Evolutionary conservation across 352 stramenopile species (phyloP), one percentile per base, ranked within the genome.

Genomic region (Pythium aquatile): DNA sequence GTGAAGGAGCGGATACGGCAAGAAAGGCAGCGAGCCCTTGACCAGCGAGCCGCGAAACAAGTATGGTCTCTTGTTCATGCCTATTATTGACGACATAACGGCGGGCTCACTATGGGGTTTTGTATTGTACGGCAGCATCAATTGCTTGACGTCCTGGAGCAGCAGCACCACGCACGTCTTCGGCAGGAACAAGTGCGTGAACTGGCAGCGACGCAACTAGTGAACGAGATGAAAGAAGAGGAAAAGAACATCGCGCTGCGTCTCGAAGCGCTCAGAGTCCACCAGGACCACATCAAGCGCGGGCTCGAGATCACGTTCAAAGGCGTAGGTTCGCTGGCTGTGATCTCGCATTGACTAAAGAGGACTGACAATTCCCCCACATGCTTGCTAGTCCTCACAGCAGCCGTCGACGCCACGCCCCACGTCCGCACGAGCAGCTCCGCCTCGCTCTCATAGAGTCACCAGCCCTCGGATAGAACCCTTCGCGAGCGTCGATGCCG

Each of bases 211-310:
- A 59, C 71, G 33, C 37, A 53, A 26, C 46, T 78, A 46, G 62
- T 90, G 9, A 51, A 80, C 17, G 69, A 74, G 46, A 83, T 90
- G 68, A 70, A 71, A 11, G 68, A 90, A 29, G 81, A 90, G 58
- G 81, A 90, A 65, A 77, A 71, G 35, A 84, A 81, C 53, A 39
- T 88, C 26, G 46, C 66, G 29, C 37, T 90, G 14, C 75, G 81
- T 26, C 52, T 90, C 26, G 74, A 90, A 55, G 79, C 78, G 24
- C 77, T 90, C 33, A 68, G 75, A 33, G 70, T 84, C n/a, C 81
- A 87, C 39, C 78, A 86, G 35, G 54, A 78, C 33, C 71, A 79
- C 56, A 76, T 88, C 58, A 61, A 77, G 26, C 70, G 63, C 13
- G 60, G 61, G 2, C 29, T 70, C 11, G 29, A 67, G n/a, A 63